Evolutionary conservation across 169 alveolate genomes (phyloP).

Genomic region (Cryptosporidium viatorum): DNA sequence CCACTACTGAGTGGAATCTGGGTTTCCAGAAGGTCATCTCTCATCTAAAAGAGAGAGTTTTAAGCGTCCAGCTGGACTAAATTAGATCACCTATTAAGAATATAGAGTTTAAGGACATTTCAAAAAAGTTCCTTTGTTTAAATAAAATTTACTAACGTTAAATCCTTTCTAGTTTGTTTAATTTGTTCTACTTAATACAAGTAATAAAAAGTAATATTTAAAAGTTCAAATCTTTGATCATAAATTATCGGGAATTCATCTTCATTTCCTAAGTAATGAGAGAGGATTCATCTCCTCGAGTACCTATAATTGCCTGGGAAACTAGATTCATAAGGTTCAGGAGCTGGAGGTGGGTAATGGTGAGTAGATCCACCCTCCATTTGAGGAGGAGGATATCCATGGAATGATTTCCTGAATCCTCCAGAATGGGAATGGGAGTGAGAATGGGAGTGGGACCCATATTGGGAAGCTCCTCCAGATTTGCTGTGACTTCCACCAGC

Average conservation of each 20-base stretch:
- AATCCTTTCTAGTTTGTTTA: not conserved
- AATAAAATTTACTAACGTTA: not conserved
- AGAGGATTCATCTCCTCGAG: conserved; percentile 2
- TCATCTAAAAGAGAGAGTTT: not conserved
- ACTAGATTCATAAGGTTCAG: conserved; percentile 14
- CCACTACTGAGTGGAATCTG: not conserved
- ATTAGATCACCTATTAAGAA: conserved; percentile 6
- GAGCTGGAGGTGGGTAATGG: not conserved
- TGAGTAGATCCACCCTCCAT: not conserved
- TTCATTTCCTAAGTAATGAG: not conserved
- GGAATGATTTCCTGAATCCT: conserved; percentile 25
- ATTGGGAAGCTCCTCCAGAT: not conserved
- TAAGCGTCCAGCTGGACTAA: not conserved
- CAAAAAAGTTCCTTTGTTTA: not conserved
- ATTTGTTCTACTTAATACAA: not conserved
- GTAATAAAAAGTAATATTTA: conserved; percentile 4
- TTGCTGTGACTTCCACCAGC: not conserved
- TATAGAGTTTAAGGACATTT: not conserved
- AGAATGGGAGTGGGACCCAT: not conserved
- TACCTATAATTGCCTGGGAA: not conserved
- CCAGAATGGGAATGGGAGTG: conserved; percentile 6
- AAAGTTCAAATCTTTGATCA: not conserved
- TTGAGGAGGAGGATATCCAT: conserved; percentile 32
- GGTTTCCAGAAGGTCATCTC: not conserved
- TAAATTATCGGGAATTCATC: not conserved